phyloP scores from a whole-genome alignment of 1,284 basidiomycete genomes.

The Leccinum subfulvum region DNA sequence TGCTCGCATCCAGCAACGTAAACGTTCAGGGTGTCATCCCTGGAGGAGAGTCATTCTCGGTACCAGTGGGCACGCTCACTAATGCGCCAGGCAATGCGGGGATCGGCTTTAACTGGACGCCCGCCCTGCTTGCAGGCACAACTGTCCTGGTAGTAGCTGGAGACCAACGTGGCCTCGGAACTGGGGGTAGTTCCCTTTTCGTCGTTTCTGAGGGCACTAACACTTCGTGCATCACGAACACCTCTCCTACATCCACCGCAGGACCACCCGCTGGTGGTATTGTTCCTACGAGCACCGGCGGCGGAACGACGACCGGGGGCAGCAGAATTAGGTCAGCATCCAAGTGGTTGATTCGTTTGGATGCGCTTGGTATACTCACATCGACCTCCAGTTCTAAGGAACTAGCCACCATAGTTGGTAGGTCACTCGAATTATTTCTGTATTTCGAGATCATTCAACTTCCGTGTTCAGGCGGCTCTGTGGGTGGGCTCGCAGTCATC shows the following conservation, averaged over 20 bases:
- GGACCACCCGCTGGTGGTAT: conserved; percentile 71
- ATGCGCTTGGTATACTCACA: background rate
- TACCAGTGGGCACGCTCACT: conserved; percentile 49
- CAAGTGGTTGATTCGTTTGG: background rate
- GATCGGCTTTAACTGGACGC: conserved; percentile 67
- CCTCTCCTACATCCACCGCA: conserved; percentile 71
- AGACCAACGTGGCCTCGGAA: conserved; percentile 60
- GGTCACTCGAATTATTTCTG: conserved; percentile 7
- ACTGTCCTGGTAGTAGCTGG: conserved; percentile 66
- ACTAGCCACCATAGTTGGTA: conserved; percentile 62
- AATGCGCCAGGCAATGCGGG: conserved; percentile 41
- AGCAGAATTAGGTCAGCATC: conserved; percentile 25
- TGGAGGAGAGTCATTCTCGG: conserved; percentile 69
- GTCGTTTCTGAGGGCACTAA: conserved; percentile 51
- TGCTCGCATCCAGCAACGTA: conserved; percentile 40
- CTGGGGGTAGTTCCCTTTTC: conserved; percentile 60
- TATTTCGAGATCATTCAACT: conserved; percentile 9
- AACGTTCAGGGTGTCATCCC: conserved; percentile 73
- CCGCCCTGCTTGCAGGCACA: conserved; percentile 59
- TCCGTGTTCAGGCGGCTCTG: conserved; percentile 49
- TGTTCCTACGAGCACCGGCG: conserved; percentile 10
- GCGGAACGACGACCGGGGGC: conserved; percentile 21
- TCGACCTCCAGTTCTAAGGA: conserved; percentile 37
- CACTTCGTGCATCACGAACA: conserved; percentile 51
- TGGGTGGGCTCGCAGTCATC: conserved; percentile 58